Conservation (phyloP, 148 eudicot species). For the Camellia granthamiana region DNA sequence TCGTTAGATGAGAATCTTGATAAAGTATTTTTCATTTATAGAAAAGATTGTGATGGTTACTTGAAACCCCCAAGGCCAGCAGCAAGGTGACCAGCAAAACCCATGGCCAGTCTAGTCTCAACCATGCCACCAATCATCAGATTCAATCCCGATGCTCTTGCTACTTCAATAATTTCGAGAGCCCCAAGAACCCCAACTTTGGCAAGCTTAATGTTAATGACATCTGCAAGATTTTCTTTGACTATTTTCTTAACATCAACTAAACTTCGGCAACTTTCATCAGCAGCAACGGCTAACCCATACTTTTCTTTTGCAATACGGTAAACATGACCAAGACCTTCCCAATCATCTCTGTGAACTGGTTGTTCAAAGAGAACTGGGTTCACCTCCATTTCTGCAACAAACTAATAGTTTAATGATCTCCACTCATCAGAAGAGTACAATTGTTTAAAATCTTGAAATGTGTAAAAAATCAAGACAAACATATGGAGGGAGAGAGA, state of each 20-base stretch:
- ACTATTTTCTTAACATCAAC: conserved; percentile 65
- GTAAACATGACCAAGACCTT: conserved; percentile 73
- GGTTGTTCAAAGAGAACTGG: conserved; percentile 90
- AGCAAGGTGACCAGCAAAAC: conserved; percentile 92
- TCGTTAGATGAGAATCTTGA: not conserved
- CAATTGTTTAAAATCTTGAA: not conserved
- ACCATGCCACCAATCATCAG: conserved; percentile 99
- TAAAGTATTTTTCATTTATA: not conserved
- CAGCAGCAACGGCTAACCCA: conserved; percentile 84
- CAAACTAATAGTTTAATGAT: conserved; percentile 6
- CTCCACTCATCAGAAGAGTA: not conserved
- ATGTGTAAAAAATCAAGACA: not conserved
- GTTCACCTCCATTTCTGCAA: conserved; percentile 71
- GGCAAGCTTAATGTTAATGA: conserved; percentile 82
- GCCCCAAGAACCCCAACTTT: conserved; percentile 86
- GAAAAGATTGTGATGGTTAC: conserved; percentile 31
- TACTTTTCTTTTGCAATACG: conserved; percentile 58
- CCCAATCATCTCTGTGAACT: conserved; percentile 88
- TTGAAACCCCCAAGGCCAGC: conserved; percentile 92
- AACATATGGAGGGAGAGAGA: not conserved
- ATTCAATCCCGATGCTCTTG: conserved; percentile 53
- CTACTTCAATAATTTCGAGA: conserved; percentile 67
- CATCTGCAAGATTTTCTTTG: conserved; percentile 63
- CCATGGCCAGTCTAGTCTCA: conserved; percentile 93
- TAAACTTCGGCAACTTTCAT: conserved; percentile 80